Base-by-base conservation (phyloP, 768 basidiomycete species). In the Russula sp. region DNA sequence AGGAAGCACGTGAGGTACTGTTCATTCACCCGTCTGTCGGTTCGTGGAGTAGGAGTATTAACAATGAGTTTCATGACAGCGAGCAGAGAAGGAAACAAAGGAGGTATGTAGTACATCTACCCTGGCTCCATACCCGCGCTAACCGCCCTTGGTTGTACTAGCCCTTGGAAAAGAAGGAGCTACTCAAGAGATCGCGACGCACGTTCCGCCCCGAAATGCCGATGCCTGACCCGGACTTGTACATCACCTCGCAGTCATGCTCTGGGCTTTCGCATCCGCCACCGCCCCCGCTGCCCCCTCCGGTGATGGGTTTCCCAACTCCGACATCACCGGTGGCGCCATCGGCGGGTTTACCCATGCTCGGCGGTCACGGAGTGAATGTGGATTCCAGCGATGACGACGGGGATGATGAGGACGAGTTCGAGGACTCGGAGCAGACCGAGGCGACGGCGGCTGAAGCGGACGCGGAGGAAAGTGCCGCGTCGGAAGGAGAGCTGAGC, bases 381-480 rank as follows among this genome's bases (percentile, higher is more conserved):
- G 56, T 65, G 27, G 57, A 67, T 67, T 68, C 74, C 22, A 64
- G 63, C 76, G 65, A 73, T 70, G 55, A 63, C 5, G 57, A 42
- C 37, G 57, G 57, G 18, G 57, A 54, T 34, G 62, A 82, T 31
- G 80, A 77, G 65, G 86, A 84, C 48, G 85, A 64, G 48, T 64
- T 64, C 40, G 63, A 64, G 58, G 63, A 85, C 69, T 81, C 82
- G 32, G 86, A 86, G 68, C 78, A 73, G 61, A 83, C 77, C 71
- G 84, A 79, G 18, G 83, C 82, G 14, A 79, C 78, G 20, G 80
- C 80, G 57, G 48, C 59, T 14, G 89, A 89, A 62, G 87, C 85
- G 8, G 89, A 91, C 69, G 83, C 83, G 27, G 89, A 91, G 73
- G 87, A 86, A 70, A 88, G 87, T 70, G 76, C 87, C 66, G 86